Percentiles rank a stretch among this genome's conserved stretches.
Conservation (phyloP, 768 basidiomycete genomes). For the Gloeophyllum trabeum region DNA sequence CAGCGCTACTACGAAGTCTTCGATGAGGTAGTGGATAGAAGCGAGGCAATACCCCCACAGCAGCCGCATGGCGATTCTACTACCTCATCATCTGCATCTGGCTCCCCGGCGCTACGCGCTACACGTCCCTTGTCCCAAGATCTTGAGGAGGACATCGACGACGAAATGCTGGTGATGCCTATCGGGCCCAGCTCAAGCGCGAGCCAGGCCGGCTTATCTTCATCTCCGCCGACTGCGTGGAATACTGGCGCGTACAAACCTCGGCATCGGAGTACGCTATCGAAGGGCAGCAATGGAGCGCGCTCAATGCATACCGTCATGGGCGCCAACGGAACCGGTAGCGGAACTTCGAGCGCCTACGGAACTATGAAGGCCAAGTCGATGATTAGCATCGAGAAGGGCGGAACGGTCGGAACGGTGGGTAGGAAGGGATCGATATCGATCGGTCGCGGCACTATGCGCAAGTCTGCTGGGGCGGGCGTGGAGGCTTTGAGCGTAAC, state of each 20-base stretch:
- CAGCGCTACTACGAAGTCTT: slow-evolving; percentile 80
- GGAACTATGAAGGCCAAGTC: slow-evolving; percentile 36
- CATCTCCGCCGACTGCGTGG: slow-evolving; percentile 28
- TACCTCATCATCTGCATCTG: slow-evolving; percentile 9
- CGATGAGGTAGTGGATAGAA: slow-evolving; percentile 66
- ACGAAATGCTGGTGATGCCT: slow-evolving; percentile 66
- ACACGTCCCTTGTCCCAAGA: slow-evolving; percentile 24
- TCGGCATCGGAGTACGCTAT: slow-evolving; percentile 27
- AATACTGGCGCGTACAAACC: slow-evolving; percentile 22
- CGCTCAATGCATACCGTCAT: slow-evolving; percentile 25
- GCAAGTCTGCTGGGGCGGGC: slow-evolving; percentile 56
- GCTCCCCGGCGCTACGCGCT: slow-evolving; percentile 6
- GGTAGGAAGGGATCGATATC: slow-evolving; percentile 47
- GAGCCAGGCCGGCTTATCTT: background rate
- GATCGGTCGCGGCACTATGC: slow-evolving; percentile 47
- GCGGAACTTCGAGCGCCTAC: slow-evolving; percentile 11
- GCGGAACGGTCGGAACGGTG: slow-evolving; percentile 13
- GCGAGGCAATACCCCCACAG: slow-evolving; percentile 36
- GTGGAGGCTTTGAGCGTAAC: slow-evolving; percentile 71
- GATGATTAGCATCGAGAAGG: slow-evolving; percentile 56
- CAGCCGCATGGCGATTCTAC: slow-evolving; percentile 1
- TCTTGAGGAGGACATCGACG: slow-evolving; percentile 68
- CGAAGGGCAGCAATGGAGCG: slow-evolving; percentile 12
- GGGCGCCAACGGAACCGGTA: slow-evolving; percentile 11
- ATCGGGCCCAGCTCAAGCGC: slow-evolving; percentile 31